phyloP scores from a whole-genome alignment of 192 early-diverging fungal species.

The Rhizophlyctis rosea region DNA sequence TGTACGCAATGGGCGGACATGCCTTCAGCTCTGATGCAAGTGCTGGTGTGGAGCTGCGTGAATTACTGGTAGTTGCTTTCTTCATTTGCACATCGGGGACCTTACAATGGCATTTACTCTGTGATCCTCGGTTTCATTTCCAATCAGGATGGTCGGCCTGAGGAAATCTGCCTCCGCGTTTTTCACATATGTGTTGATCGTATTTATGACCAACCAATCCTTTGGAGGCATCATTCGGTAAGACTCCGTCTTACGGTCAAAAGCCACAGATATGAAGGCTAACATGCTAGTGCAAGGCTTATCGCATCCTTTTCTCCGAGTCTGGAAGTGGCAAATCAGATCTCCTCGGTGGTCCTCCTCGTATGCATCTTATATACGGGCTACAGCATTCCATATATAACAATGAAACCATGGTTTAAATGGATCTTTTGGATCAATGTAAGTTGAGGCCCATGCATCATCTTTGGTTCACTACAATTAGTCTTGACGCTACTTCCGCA shows the following conservation, averaged over 20 bases:
- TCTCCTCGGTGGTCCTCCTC: constrained; percentile 52
- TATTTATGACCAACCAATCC: constrained; percentile 52
- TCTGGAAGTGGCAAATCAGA: constrained; percentile 50
- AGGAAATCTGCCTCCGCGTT: constrained; percentile 48
- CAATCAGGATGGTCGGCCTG: constrained; percentile 60
- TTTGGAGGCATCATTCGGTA: constrained; percentile 53
- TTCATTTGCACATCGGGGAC: no score
- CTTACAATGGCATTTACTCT: no score
- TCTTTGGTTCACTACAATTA: no score
- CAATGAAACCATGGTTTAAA: constrained; percentile 62
- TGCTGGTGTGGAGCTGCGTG: constrained; percentile 52
- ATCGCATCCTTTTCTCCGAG: constrained; percentile 48
- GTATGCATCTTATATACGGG: constrained; percentile 55
- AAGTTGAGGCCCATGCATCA: no score
- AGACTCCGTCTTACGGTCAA: no score
- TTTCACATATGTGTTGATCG: constrained; percentile 51
- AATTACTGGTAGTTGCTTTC: constrained; percentile 44
- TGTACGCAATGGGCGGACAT: constrained; percentile 55
- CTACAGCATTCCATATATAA: constrained; percentile 56
- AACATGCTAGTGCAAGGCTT: no score
- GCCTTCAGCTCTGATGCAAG: constrained; percentile 43
- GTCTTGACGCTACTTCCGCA: no score
- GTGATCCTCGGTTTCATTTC: no score
- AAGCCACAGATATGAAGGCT: no score
- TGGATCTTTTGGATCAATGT: constrained; percentile 68